Conservation (phyloP, 192 early-diverging fungal genomes). For the Coemansia biformis region DNA sequence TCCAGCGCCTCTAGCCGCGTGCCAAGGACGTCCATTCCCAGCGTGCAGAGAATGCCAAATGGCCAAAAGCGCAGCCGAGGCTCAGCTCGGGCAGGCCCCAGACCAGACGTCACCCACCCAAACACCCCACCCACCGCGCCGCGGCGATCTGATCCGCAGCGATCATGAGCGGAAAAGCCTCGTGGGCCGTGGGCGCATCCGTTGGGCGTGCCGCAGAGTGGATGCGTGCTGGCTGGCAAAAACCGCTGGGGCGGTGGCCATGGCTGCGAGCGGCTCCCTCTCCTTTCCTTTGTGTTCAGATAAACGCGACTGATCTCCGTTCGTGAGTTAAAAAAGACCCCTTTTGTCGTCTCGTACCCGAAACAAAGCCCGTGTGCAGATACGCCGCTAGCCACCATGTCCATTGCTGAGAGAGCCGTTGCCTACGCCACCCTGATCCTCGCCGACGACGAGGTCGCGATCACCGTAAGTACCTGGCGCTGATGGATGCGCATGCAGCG, state of each 20-base stretch:
- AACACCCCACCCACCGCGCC: no score
- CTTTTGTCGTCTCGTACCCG: slow-evolving; percentile 33
- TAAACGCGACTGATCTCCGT: slow-evolving; percentile 44
- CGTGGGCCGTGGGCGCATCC: no score
- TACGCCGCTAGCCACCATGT: slow-evolving; percentile 26
- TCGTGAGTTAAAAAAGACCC: slow-evolving; percentile 39
- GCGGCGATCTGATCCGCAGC: neutral
- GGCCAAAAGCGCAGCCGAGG: no score
- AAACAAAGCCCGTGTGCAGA: slow-evolving; percentile 6
- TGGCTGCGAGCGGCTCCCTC: slow-evolving; percentile 3
- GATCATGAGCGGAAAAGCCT: neutral
- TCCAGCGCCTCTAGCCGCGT: slow-evolving; percentile 33
- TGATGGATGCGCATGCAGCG: slow-evolving; percentile 12
- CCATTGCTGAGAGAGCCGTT: slow-evolving; percentile 79
- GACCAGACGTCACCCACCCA: no score
- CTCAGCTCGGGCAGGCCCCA: no score
- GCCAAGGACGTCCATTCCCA: slow-evolving; percentile 26
- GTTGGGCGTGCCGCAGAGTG: no score
- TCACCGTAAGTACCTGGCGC: slow-evolving; percentile 73
- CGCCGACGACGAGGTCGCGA: slow-evolving; percentile 92
- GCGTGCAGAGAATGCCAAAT: neutral
- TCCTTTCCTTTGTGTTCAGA: slow-evolving; percentile 17
- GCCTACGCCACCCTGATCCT: slow-evolving; percentile 98
- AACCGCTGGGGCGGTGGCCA: neutral
- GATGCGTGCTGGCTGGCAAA: neutral